Percentiles rank a stretch among this genome's conserved stretches.
Evolutionary conservation across 2,329 filamentous ascomycete genomes (phyloP).

Genomic region (Ilyonectria robusta): DNA sequence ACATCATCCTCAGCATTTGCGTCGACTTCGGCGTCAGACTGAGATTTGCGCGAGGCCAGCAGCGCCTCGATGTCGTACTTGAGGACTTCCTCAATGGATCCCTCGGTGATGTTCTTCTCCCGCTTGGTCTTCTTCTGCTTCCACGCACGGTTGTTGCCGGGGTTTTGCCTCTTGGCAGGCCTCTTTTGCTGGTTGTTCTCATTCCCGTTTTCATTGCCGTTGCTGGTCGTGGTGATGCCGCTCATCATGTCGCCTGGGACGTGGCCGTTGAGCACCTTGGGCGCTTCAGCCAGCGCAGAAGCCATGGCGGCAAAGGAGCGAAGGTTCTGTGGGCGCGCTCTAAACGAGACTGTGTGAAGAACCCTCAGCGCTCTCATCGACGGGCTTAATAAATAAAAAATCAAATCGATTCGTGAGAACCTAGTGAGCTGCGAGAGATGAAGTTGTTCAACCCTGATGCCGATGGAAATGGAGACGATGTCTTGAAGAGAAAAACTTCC

Average conservation of each 20-base stretch:
- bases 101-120: constrained; percentile 72
- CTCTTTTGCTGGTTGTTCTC: constrained; percentile 26
- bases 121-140: constrained; percentile 69
- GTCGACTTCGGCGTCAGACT: constrained; percentile 43
- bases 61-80: constrained; percentile 73
- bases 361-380: constrained; percentile 43
- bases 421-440: background rate
- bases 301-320: constrained; percentile 46
- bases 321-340: constrained; percentile 33
- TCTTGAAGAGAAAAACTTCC: constrained; percentile 29
- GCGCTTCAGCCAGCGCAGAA: constrained; percentile 33
- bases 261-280: constrained; percentile 22
- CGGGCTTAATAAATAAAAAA: constrained; percentile 2
- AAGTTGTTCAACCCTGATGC: constrained; percentile 9
- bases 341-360: constrained; percentile 28
- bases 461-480: constrained; percentile 9
- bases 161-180: constrained; percentile 41
- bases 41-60: constrained; percentile 58
- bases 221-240: constrained; percentile 14
- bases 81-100: constrained; percentile 77
- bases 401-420: constrained; percentile 1
- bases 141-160: constrained; percentile 43
- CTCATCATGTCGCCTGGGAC: constrained; percentile 16
- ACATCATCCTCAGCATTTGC: constrained; percentile 57
- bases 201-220: constrained; percentile 14